phyloP scores from a whole-genome alignment of 305 asterid species.

The Fraxinus dipetala region DNA sequence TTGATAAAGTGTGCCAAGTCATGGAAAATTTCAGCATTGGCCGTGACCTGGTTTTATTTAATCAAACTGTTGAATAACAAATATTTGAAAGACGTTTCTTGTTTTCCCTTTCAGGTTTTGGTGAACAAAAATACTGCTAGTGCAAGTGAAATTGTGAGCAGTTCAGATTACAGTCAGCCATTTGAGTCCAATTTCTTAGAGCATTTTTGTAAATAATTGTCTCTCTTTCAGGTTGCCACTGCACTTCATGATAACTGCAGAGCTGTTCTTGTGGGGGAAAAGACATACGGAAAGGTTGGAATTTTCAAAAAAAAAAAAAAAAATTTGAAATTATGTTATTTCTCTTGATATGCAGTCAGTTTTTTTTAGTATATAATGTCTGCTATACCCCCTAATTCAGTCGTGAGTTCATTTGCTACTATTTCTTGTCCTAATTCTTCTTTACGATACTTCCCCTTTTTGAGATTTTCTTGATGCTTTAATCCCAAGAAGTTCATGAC shows the following conservation, averaged over 20 bases:
- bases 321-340: background rate
- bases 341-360: background rate
- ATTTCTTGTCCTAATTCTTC: background rate
- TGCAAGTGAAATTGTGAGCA: conserved; percentile 98
- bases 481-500: background rate
- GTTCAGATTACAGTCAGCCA: conserved; percentile 23
- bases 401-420: background rate
- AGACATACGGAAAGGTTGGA: conserved; percentile 89
- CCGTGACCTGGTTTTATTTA: background rate
- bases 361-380: background rate
- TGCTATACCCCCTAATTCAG: background rate
- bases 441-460: background rate
- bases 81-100: background rate
- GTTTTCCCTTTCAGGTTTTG: conserved; percentile 65
- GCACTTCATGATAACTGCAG: conserved; percentile 98
- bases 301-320: no score
- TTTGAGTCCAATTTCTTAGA: conserved; percentile 11
- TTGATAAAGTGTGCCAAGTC: background rate
- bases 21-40: background rate
- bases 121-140: conserved; percentile 96
- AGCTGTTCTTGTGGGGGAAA: conserved; percentile 97
- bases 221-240: conserved; percentile 79
- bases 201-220: conserved; percentile 17
- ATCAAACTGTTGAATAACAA: background rate
- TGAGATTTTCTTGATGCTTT: background rate